Evolutionary conservation across 2,329 filamentous ascomycete species (phyloP), one percentile per base, ranked within the genome.

Genomic region (Fusarium sp.): DNA sequence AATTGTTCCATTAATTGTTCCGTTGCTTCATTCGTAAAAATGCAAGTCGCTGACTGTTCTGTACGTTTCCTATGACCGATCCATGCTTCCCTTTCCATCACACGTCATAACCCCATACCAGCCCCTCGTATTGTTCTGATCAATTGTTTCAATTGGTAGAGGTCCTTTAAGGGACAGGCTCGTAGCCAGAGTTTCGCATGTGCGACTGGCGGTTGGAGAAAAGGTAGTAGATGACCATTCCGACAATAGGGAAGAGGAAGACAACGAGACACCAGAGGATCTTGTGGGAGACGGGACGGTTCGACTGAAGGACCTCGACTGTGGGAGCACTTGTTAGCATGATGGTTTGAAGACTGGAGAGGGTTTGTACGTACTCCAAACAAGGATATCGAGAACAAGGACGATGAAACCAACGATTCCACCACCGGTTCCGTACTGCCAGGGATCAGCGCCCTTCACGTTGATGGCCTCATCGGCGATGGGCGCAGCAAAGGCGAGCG

Each of bases 241-340:
- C 88, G 68, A 86, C 75, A 48, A 90, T 79, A 6, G 88, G 88
- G 79, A 90, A 89, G 65, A 90, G 77, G 80, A 90, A 90, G 72
- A 90, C 86, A 43, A 88, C 79, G 1, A 90, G 79, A 48, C 82
- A 85, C 88, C 88, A 90, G 30, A 89, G 78, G 4, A 90, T 75
- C 80, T 90, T 90, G 77, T 84, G 80, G 20, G 79, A 75, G 20
- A 83, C 78, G 6, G 87, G 82, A 61, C 88, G 87, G 77, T 85
- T 88, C 40, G 87, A 90, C 77, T 89, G 86, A 58, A 90, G 78
- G 67, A 90, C 84, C 78, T 90, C 88, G 71, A 90, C 88, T 90
- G 67, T 20, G 7, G 25, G 14, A 7, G n/a, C 35, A 0, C 23
- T 7, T 4, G 52, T 72, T 63, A 65, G 25, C 27, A 51, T 2